phyloP scores from a whole-genome alignment of 768 basidiomycete species.

The Termitomyces sp. region DNA sequence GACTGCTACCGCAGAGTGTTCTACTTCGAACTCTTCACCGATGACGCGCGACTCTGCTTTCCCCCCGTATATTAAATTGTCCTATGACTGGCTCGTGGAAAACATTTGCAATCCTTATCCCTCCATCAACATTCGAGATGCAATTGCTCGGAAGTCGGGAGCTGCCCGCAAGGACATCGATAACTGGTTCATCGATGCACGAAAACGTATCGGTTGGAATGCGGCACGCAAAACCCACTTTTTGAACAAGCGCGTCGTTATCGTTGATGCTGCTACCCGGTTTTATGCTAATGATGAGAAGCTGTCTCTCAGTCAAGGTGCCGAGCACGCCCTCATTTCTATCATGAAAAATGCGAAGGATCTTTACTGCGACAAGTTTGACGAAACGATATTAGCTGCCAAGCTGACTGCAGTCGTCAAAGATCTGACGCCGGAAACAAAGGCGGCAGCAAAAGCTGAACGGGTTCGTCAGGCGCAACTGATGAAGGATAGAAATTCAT shows the following conservation, averaged over 20 bases:
- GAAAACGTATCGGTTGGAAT: slow-evolving; percentile 57
- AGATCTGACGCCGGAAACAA: no score
- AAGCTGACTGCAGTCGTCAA: slow-evolving; percentile 25
- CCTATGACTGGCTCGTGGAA: slow-evolving; percentile 35
- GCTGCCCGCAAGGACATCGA: slow-evolving; percentile 29
- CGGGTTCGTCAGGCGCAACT: no score
- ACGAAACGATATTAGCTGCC: slow-evolving; percentile 22
- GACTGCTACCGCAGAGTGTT: no score
- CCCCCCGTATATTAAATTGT: slow-evolving; percentile 21
- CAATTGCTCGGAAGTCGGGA: slow-evolving; percentile 20
- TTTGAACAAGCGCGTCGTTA: no score
- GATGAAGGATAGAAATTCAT: no score
- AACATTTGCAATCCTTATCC: slow-evolving; percentile 55
- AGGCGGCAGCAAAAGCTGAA: no score
- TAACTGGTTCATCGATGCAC: slow-evolving; percentile 43
- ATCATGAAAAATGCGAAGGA: slow-evolving; percentile 18
- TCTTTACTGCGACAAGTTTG: slow-evolving; percentile 18
- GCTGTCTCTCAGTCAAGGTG: slow-evolving; percentile 15
- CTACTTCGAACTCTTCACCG: no score
- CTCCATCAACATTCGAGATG: slow-evolving; percentile 24
- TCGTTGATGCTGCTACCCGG: slow-evolving; percentile 32
- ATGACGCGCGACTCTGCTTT: no score
- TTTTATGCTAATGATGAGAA: slow-evolving; percentile 23
- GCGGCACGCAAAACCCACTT: no score
- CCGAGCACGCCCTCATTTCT: slow-evolving; percentile 18